These are phyloP conservation scores for Microthlaspi erraticum DNA, from an alignment of 345 rosid species.

Conservation along the genomic window DNA sequence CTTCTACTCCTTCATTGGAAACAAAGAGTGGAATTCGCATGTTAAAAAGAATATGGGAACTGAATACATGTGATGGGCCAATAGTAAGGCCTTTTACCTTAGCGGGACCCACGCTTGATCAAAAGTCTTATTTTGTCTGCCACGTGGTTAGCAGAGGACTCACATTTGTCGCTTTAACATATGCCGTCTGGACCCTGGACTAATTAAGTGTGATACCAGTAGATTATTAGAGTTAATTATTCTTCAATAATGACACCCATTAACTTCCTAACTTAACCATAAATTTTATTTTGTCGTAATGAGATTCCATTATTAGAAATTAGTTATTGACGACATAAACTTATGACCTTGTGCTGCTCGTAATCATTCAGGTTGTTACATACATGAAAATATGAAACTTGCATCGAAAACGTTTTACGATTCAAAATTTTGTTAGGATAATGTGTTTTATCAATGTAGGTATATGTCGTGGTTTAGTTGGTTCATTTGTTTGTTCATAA, in stretches of 20 bases:
- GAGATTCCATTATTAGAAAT: slow-evolving; percentile 21
- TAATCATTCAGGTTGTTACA: slow-evolving; percentile 22
- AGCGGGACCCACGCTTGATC: slow-evolving; percentile 36
- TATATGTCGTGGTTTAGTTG: background rate
- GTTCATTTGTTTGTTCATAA: background rate
- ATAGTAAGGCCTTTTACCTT: slow-evolving; percentile 33
- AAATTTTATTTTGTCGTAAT: background rate
- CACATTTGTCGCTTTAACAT: slow-evolving; percentile 39
- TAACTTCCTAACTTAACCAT: slow-evolving; percentile 28
- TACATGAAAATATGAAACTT: slow-evolving; percentile 5
- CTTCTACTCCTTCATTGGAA: background rate
- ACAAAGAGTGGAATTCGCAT: slow-evolving; percentile 5
- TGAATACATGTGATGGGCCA: slow-evolving; percentile 39
- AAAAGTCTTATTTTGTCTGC: slow-evolving; percentile 40
- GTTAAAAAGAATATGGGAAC: slow-evolving; percentile 32
- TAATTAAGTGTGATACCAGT: slow-evolving; percentile 15
- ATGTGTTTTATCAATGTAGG: background rate
- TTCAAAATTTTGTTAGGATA: background rate
- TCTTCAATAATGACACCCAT: slow-evolving; percentile 39
- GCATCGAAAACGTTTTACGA: background rate
- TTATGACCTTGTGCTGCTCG: slow-evolving; percentile 23
- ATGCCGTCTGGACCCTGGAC: slow-evolving; percentile 33
- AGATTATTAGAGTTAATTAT: slow-evolving; percentile 35
- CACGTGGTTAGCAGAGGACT: slow-evolving; percentile 39
- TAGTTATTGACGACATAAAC: slow-evolving; percentile 14